Base-by-base conservation (phyloP, 768 basidiomycete genomes). In the Suillus subaureus region DNA sequence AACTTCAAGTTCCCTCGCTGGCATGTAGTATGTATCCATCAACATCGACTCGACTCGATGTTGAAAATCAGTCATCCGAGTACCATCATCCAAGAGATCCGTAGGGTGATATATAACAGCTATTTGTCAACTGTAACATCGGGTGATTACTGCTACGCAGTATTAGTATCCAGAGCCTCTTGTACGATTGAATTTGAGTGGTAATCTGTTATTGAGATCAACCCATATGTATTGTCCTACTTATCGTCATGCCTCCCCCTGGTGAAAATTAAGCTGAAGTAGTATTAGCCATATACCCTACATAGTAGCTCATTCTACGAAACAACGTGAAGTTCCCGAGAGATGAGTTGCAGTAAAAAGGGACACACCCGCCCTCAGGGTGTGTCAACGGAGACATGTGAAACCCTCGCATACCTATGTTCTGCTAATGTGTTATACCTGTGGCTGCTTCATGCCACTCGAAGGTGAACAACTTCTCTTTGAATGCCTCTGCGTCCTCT, bases 391-490 rank as follows among this genome's bases (percentile, higher is more conserved):
- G 23, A 28, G 56, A 5, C 37, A n/a, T 37, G n/a, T 26, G 9
- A 37, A 26, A 39, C 26, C 54, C 13, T 57, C n/a, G 56, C 56
- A 39, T 39, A 57, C 56, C 57, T n/a, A 55, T 55, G 31, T 6
- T 33, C 52, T 5, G 52, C 54, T 58, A 58, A 58, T 58, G 18
- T 6, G 16, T 40, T 6, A 40, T 28, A 58, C 39, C 57, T 26
- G 39, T 58, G 15, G 18, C 57, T 58, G 39, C 57, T 58, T 58
- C 57, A 18, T 39, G 57, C 57, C 57, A 58, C 3, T 1, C 23
- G 16, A 58, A 40, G 5, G 11, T 12, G 18, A 18, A 16, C 16
- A 58, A 28, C 39, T 26, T 58, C 39, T 26, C 23, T 40, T 21
- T 40, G 57, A 58, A 26, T 28, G 9, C 16, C 26, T 40, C 18